Base-by-base conservation (phyloP, 139 green algal genomes). In the Ulvella scutata region DNA sequence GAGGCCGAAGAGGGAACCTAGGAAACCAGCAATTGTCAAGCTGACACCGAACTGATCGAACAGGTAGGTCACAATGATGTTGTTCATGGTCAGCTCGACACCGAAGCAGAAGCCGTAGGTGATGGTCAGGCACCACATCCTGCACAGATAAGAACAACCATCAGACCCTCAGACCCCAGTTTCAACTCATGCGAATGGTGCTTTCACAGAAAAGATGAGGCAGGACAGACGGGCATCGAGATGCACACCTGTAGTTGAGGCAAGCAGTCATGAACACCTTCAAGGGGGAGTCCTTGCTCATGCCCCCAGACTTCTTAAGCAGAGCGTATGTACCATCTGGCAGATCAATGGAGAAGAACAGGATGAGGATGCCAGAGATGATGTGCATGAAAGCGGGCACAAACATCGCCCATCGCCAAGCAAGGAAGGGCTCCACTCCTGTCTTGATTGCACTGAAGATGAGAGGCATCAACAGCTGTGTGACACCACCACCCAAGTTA, bases 381-480 rank as follows among this genome's bases (percentile, higher is more conserved):
- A 85, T 74, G 61, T 88, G 83, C 43, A 77, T 60, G 38, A 62
- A 61, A 37, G 75, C 83, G 2, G 83, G 83, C 51, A 88, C 43
- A 72, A 88, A 83, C 72, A 85, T 85, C 3, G 77, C 77, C 26
- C 79, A 72, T 34, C 83, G 73, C 84, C 84, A 88, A n/a, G 82
- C 82, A 26, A 43, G 40, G 77, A 86, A 88, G 2, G 51, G 79
- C n/a, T 82, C 72, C 40, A 59, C n/a, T 9, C 28, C 3, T 10
- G 80, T 76, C 13, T 59, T 59, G 9, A 89, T 82, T 61, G 62
- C 87, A 21, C 81, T 28, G 74, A 89, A 94, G 44, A 98, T 82
- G 60, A 92, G 79, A 4, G 94, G 93, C 93, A 98, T 97, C 28
- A 97, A 76, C 76, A 98, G 85, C 33, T 96, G 88, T 2, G 89